Evolutionary conservation across 2,329 filamentous ascomycete genomes (phyloP), one percentile per base, ranked within the genome.

Genomic region (Didymella glomerata): DNA sequence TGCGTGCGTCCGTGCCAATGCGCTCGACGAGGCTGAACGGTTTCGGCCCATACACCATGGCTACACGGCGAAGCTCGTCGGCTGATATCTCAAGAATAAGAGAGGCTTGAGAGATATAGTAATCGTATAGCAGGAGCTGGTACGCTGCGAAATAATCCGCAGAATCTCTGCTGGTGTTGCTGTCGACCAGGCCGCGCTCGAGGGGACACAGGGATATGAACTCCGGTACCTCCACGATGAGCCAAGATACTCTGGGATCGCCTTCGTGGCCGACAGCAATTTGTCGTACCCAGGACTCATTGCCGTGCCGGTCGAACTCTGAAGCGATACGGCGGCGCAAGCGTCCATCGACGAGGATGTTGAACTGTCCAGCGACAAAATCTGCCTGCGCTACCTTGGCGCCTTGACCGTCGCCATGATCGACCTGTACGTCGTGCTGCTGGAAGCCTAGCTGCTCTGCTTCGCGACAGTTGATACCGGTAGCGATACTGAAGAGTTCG

Each of bases 21-120:
- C 60, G 64, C 40, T 65, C 62, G 27, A 66, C 48, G 10, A 66
- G 57, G 18, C 62, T 66, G 41, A 66, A 66, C 11, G 60, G 64
- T 22, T 65, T 65, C 20, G 62, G 62, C 3, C 64, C 64, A 40
- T 66, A 63, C 4, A 66, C 44, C 49, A 66, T 61, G 38, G 42
- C 49, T 9, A 65, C 57, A 11, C 55, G 59, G 34, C 64, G 62
- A 20, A 66, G 62, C 40, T 65, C 56, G 44, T 64, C 60, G 10
- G 47, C 41, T 8, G 53, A 28, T 10, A 65, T 59, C 42, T 63
- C 62, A 10, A 66, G 62, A 18, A 66, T 27, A 3, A 65, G 54
- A 2, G 64, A 59, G 16, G 62, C 64, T 48, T 65, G 62, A 9
- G 57, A 57, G 38, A 66, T 61, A 54, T 65, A 66, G 36, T 59